Base-by-base conservation (phyloP, 805 yeast genomes). In the Nakazawaea sp. region DNA sequence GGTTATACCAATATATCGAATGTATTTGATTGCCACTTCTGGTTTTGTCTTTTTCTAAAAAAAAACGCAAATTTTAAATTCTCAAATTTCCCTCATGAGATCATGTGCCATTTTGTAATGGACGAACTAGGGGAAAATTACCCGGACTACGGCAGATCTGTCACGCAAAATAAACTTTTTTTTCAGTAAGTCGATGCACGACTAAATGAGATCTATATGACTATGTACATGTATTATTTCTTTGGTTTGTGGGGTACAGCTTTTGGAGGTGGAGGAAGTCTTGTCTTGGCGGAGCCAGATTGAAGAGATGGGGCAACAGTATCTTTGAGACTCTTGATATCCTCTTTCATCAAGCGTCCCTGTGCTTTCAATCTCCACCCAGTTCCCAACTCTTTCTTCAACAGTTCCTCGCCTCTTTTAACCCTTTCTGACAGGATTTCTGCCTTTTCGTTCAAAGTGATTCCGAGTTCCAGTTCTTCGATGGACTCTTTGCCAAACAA, bases 401-500 rank as follows among this genome's bases (percentile, higher is more conserved):
- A 60, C 50, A 72, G 63, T 40, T 65, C 56, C 53, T 70, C 69
- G 52, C 69, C 66, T 53, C 65, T 64, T 47, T 68, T 65, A 32
- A 68, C 66, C 45, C 69, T 66, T 27, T 67, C 56, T 55, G 63
- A 56, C 45, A 70, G 60, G 25, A 72, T 59, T 34, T 74, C 72
- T 48, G 72, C 55, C 55, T 73, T 69, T 48, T 71, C 79, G 52
- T 80, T 81, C 52, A 78, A 68, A 12, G 77, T 71, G 40, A 78
- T 57, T 9, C 85, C 87, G 33, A 70, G 73, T 54, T 84, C 90
- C 3, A 92, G 89, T 41, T 73, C 80, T 13, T 78, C 81, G n/a
- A 84, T 53, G 1, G 83, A 59, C 52, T 84, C 92, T 51, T 82
- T 80, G 17, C 94, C 92, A 48, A 86, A 81, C n/a, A 86, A 49